These are phyloP conservation scores for Neonectria neomacrospora DNA, from an alignment of 2,329 filamentous ascomycete genomes.

Conservation along the genomic window DNA sequence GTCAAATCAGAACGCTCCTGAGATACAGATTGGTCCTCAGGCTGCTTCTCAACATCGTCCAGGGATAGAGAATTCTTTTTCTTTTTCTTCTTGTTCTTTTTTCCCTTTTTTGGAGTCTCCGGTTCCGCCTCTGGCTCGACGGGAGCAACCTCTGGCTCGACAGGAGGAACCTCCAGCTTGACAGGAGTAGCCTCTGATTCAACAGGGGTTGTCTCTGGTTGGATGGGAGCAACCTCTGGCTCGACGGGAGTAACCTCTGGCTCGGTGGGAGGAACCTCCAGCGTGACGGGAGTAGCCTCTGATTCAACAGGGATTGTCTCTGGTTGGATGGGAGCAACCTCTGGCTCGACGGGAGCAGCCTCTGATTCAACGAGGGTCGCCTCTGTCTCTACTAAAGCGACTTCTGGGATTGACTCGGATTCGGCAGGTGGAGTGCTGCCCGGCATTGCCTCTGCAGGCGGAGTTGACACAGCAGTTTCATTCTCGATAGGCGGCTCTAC, in stretches of 20 bases:
- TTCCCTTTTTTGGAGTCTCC: constrained; percentile 40
- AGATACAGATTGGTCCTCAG: constrained; percentile 24
- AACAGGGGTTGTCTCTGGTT: constrained; percentile 17
- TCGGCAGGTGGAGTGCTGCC: constrained; percentile 2
- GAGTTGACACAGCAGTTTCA: constrained; percentile 34
- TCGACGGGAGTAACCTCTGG: constrained; percentile 19
- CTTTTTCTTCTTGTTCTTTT: constrained; percentile 55
- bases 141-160: constrained; percentile 18
- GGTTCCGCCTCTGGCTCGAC: constrained; percentile 14
- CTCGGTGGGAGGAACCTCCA: background rate
- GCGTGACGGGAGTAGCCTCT: constrained; percentile 3
- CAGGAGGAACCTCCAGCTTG: background rate
- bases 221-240: background rate
- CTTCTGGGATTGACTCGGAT: constrained; percentile 22
- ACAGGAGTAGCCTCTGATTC: constrained; percentile 6
- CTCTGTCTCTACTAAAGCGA: background rate
- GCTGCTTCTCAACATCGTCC: constrained; percentile 32
- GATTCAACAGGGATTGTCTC: constrained; percentile 17
- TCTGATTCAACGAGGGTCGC: constrained; percentile 12
- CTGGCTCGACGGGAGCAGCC: constrained; percentile 6
- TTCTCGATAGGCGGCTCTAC: constrained; percentile 21
- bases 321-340: background rate
- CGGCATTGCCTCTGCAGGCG: constrained; percentile 1
- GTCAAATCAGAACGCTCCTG: constrained; percentile 24
- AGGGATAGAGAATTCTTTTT: constrained; percentile 35